Base-by-base conservation (phyloP, 1,284 basidiomycete species). In the Ceratobasidium sp. region DNA sequence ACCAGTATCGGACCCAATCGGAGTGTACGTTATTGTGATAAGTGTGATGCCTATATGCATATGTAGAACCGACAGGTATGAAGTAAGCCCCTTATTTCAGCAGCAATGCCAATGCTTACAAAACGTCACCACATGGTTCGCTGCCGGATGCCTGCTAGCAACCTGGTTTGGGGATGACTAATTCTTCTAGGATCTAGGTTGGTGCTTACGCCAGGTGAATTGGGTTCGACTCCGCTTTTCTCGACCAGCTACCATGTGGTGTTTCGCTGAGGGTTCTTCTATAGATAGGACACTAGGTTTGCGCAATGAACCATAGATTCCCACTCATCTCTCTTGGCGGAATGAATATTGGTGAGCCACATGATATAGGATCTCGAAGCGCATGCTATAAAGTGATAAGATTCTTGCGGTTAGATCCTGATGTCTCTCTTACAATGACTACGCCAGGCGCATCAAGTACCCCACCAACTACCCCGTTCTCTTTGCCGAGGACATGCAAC, bases 401-500 rank as follows among this genome's bases (percentile, higher is more conserved):
- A 64, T 44, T 17, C 61, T 64, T 40, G 17, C 2, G 15, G 61
- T 33, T 44, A 64, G 61, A 42, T 64, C 61, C 9, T 44, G 42
- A 64, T 64, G 20, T 42, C 23, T 20, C 42, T 42, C 38, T 20
- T n/a, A 20, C 23, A 20, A 64, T 64, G 61, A n/a, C 20, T 9
- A 46, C 61, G n/a, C 42, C 61, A 33, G 42, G 40, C 42, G n/a
- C 61, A 23, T 64, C 61, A 42, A 26, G n/a, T 44, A 44, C 61
- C 38, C 61, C 61, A 64, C 61, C 61, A 23, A 64, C 20, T 64
- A 7, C 61, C 44, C 13, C 40, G 44, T 64, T 64, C 44, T 68
- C 66, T 68, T 50, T 68, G 6, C 66, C 66, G 28, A 52, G 52
- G 50, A 38, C 52, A 38, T 68, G 66, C 33, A 68, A 68, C 33